Base-by-base conservation (phyloP, 2,329 filamentous ascomycete genomes). In the Penicillium brasilianum region DNA sequence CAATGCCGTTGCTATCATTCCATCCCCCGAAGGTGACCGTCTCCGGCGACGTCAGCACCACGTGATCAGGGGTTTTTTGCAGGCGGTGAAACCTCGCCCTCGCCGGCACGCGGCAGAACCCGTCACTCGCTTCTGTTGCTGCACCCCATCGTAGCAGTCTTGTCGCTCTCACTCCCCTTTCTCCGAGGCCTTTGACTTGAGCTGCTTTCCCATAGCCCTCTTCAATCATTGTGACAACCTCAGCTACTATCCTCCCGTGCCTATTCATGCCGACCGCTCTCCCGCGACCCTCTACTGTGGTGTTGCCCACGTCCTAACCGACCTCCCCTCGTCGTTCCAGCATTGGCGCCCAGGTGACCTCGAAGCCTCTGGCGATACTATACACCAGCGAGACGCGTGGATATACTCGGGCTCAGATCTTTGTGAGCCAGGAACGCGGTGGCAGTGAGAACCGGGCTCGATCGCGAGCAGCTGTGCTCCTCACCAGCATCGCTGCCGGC, bases 381-480 rank as follows among this genome's bases (percentile, higher is more conserved):
- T 58, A 66, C 28, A 59, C 43, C 50, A 39, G 59, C 25, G 52
- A 59, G 50, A 65, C 65, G 63, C 63, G 61, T 62, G 66, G 57
- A 13, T 36, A 34, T 63, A 52, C 48, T 43, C 16, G 10, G 48
- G 34, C 9, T 51, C 49, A 18, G 48, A 44, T 48, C 36, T 44
- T 39, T 56, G 56, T 46, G 51, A 58, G 41, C 52, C 36, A 64
- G 54, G 61, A 71, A 67, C 68, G 65, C 69, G 66, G 66, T 71
- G 66, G 67, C 62, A 60, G 61, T 63, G 64, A 66, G 63, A 71
- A 65, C 68, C 64, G 65, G 69, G 66, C 69, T 72, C 70, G 71
- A 70, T 74, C 70, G 73, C 73, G 74, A 71, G 69, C 71, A 74
- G 68, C 69, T 71, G 64, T 67, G 66, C 66, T 68, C 67, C 69